These are phyloP conservation scores for Chloris gayana DNA, from an alignment of 176 grass and related monocot species.

Conservation along the genomic window DNA sequence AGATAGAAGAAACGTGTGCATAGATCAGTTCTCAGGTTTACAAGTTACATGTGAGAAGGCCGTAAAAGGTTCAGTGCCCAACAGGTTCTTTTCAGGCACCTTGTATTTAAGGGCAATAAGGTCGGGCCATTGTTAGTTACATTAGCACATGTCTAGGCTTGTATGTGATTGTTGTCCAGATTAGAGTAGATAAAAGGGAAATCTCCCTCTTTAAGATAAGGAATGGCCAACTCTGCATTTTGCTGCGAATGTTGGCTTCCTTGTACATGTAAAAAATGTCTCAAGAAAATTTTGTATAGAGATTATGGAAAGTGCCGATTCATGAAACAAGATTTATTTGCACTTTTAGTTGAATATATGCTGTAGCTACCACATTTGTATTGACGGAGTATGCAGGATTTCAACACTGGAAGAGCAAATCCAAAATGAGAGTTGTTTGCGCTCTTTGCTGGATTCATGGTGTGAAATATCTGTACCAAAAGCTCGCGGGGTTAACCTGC, in stretches of 20 bases:
- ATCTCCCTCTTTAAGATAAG: conserved; percentile 13
- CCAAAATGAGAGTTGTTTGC: neutral
- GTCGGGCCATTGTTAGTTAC: conserved; percentile 30
- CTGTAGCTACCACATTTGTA: neutral
- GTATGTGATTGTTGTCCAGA: conserved; percentile 38
- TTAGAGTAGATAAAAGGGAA: conserved; percentile 37
- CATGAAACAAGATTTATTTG: neutral
- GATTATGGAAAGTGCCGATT: neutral
- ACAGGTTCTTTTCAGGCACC: conserved; percentile 13
- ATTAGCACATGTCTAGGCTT: conserved; percentile 31
- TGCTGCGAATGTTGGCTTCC: conserved; percentile 32
- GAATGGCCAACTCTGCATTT: conserved; percentile 27
- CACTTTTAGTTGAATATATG: neutral
- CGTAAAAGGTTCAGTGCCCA: conserved; percentile 29
- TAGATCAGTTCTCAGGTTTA: conserved; percentile 25
- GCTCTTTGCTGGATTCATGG: neutral
- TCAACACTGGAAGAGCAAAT: neutral
- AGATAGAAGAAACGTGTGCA: conserved; percentile 26
- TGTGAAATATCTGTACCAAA: too few relatives aligned
- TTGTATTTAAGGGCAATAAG: conserved; percentile 48
- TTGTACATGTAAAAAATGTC: conserved; percentile 22
- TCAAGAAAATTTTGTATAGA: conserved; percentile 17
- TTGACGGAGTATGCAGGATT: neutral
- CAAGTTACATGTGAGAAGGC: conserved; percentile 36
- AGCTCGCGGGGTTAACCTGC: too few relatives aligned